Percentiles rank a stretch among this genome's conserved stretches.
Evolutionary conservation across 2,329 filamentous ascomycete species (phyloP).

Genomic region (Bipolaris cookei): DNA sequence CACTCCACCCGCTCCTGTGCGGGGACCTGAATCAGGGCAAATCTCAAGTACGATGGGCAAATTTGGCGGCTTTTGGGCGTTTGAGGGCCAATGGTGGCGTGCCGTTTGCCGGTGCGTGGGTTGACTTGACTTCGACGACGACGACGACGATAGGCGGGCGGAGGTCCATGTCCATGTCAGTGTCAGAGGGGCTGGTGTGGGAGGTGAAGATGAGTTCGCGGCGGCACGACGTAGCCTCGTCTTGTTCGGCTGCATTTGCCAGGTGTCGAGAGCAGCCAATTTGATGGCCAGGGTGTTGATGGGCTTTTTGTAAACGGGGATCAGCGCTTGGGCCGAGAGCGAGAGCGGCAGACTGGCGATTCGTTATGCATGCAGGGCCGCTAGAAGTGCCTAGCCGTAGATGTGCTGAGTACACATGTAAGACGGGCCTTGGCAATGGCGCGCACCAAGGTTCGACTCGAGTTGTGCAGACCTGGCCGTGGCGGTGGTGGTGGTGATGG

Average conservation of each 20-base stretch:
- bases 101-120: background rate
- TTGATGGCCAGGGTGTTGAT: conserved; percentile 32
- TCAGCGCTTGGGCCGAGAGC: conserved; percentile 33
- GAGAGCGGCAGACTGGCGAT: conserved; percentile 20
- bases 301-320: conserved; percentile 37
- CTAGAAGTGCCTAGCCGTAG: conserved; percentile 34
- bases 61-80: conserved; percentile 18
- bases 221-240: conserved; percentile 17
- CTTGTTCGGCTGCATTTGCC: conserved; percentile 12
- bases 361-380: conserved; percentile 24
- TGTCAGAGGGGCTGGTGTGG: background rate
- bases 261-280: conserved; percentile 6
- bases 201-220: conserved; percentile 6
- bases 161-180: background rate
- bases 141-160: background rate
- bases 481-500: background rate
- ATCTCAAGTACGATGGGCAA: conserved; percentile 28
- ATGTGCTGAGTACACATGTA: conserved; percentile 12
- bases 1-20: conserved; percentile 23
- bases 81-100: background rate
- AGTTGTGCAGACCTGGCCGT: conserved; percentile 41
- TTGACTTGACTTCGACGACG: background rate
- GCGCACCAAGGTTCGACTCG: conserved; percentile 7
- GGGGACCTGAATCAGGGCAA: conserved; percentile 27
- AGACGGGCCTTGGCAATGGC: conserved; percentile 31